Evolutionary conservation across 228 moss, liverwort and hornwort species (phyloP).

Genomic region (Sphagnum fallax): DNA sequence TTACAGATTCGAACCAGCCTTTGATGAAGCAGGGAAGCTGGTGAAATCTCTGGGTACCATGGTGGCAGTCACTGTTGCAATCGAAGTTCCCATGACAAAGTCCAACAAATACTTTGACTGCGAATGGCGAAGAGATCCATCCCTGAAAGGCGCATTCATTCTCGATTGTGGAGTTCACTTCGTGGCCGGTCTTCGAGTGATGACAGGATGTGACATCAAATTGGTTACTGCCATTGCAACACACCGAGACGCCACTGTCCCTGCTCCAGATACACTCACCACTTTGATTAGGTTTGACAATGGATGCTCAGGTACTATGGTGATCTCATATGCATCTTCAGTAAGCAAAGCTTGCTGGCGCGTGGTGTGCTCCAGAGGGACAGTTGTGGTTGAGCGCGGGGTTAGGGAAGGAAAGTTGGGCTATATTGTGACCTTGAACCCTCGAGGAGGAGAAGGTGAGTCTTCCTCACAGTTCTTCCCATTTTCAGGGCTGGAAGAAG

Average conservation of each 20-base stretch:
- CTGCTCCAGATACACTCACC: constrained; percentile 48
- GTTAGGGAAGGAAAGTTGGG: constrained; percentile 27
- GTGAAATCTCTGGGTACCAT: constrained; percentile 47
- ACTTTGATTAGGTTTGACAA: constrained; percentile 55
- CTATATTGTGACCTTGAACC: constrained; percentile 22
- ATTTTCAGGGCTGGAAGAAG: constrained; percentile 32
- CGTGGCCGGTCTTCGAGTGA: constrained; percentile 42
- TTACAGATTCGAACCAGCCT: constrained; percentile 55
- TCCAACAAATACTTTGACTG: constrained; percentile 58
- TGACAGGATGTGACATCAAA: constrained; percentile 57
- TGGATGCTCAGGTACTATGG: constrained; percentile 51
- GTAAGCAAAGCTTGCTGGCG: constrained; percentile 48
- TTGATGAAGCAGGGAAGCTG: constrained; percentile 38
- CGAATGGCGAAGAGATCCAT: constrained; percentile 48
- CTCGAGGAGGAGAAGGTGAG: constrained; percentile 15
- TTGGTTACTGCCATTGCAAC: constrained; percentile 56
- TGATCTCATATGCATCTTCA: constrained; percentile 44
- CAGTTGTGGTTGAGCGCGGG: constrained; percentile 40
- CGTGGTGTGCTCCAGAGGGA: constrained; percentile 42
- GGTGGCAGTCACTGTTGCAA: constrained; percentile 48
- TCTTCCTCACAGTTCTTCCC: constrained; percentile 19
- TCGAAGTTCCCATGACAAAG: constrained; percentile 55
- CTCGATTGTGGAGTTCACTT: constrained; percentile 68
- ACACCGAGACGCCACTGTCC: constrained; percentile 29
- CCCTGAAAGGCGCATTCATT: constrained; percentile 45